Conservation (phyloP, 2,329 filamentous ascomycete species). For the Tolypocladium tundrense region DNA sequence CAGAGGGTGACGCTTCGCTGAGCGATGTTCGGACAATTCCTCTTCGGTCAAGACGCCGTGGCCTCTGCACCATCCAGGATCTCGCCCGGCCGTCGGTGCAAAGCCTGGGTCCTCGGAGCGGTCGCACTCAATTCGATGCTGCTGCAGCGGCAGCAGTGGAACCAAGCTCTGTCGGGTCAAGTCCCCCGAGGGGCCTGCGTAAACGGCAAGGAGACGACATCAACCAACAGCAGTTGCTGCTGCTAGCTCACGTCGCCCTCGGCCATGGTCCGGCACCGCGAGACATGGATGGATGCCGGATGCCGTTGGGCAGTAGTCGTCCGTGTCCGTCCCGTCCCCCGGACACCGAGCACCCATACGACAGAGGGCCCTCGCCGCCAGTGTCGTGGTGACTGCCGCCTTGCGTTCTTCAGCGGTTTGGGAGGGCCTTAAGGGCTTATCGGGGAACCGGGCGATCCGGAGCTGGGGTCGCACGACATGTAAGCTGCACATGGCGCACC, state of each 20-base stretch:
- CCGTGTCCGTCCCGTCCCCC: neutral
- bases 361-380: neutral
- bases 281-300: neutral
- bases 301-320: neutral
- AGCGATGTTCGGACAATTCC: neutral
- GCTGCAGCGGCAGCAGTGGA: neutral
- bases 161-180: neutral
- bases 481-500: neutral
- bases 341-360: neutral
- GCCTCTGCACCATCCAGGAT: neutral
- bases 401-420: neutral
- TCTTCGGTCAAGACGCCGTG: neutral
- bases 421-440: neutral
- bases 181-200: neutral
- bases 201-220: neutral
- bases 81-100: neutral
- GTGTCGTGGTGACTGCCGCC: neutral
- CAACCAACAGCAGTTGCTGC: neutral
- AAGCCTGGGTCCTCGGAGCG: neutral
- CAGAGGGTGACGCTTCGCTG: neutral
- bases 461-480: slow-evolving; percentile 1
- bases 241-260: neutral
- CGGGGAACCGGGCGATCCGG: slow-evolving; percentile 1
- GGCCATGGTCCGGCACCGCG: neutral
- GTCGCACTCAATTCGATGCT: neutral